These are phyloP conservation scores for Cynara cardunculus DNA, from an alignment of 129 eudicot genomes.

Conservation along the genomic window DNA sequence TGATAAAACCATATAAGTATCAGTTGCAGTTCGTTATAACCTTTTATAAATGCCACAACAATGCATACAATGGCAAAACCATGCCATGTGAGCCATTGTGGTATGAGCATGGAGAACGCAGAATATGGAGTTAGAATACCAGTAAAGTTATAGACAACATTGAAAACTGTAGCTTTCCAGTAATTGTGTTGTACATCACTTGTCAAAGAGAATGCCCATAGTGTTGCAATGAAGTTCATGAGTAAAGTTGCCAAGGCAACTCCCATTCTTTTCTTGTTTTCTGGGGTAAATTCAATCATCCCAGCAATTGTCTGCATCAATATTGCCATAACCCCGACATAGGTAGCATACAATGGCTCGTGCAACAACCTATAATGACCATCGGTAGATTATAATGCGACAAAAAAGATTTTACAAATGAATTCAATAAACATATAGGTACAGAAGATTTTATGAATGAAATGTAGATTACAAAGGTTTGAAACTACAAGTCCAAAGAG, in stretches of 20 bases:
- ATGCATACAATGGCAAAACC: slow-evolving; percentile 7
- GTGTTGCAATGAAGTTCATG: slow-evolving; percentile 8
- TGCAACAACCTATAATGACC: neutral
- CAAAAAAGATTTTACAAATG: no score
- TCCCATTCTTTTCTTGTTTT: slow-evolving; percentile 16
- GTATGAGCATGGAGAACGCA: neutral
- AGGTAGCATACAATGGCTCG: slow-evolving; percentile 1
- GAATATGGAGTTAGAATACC: neutral
- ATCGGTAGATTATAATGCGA: neutral
- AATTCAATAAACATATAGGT: no score
- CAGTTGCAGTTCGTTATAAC: neutral
- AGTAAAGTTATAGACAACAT: neutral
- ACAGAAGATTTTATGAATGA: no score
- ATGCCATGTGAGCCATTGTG: slow-evolving; percentile 12
- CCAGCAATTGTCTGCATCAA: neutral
- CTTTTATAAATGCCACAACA: neutral
- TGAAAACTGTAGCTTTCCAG: neutral
- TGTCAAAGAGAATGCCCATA: neutral
- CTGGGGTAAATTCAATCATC: neutral
- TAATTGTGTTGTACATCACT: neutral
- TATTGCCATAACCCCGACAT: slow-evolving; percentile 7
- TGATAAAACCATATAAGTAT: neutral
- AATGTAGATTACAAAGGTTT: no score
- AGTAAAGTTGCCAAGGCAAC: slow-evolving; percentile 1
- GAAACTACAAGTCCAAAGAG: neutral